phyloP scores from a whole-genome alignment of 2,329 filamentous ascomycete species.

The Beauveria pseudobassiana region DNA sequence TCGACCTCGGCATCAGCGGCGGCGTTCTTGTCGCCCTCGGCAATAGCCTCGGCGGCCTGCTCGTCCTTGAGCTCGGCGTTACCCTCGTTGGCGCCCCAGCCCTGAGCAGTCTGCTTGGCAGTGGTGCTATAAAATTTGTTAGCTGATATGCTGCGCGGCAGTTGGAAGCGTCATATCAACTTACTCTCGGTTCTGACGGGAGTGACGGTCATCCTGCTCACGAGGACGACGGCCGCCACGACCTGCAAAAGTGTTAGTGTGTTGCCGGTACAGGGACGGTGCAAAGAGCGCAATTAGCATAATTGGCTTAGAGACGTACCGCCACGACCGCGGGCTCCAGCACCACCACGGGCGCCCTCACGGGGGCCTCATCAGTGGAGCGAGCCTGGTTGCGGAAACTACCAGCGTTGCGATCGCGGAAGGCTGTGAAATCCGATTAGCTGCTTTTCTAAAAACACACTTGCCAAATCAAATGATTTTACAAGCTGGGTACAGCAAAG shows the following conservation, averaged over 20 bases:
- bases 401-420: slow-evolving; percentile 81
- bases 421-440: slow-evolving; percentile 48
- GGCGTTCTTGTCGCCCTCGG: slow-evolving; percentile 69
- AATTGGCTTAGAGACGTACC: slow-evolving; percentile 31
- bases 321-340: slow-evolving; percentile 55
- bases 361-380: slow-evolving; percentile 60
- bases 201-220: slow-evolving; percentile 50
- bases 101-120: slow-evolving; percentile 80
- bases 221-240: slow-evolving; percentile 47
- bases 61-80: slow-evolving; percentile 84
- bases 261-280: background rate
- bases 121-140: slow-evolving; percentile 49
- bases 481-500: background rate
- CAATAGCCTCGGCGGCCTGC: slow-evolving; percentile 83
- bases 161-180: slow-evolving; percentile 15
- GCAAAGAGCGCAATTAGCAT: background rate
- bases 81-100: slow-evolving; percentile 81
- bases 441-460: slow-evolving; percentile 5
- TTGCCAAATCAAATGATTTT: slow-evolving; percentile 4
- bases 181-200: slow-evolving; percentile 41
- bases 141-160: background rate
- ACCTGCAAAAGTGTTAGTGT: slow-evolving; percentile 27
- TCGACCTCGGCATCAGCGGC: slow-evolving; percentile 41
- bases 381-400: slow-evolving; percentile 75
- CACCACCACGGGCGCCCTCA: slow-evolving; percentile 51